Conservation (phyloP, 164 flowering plant genomes). For the Vitis rupestris region DNA sequence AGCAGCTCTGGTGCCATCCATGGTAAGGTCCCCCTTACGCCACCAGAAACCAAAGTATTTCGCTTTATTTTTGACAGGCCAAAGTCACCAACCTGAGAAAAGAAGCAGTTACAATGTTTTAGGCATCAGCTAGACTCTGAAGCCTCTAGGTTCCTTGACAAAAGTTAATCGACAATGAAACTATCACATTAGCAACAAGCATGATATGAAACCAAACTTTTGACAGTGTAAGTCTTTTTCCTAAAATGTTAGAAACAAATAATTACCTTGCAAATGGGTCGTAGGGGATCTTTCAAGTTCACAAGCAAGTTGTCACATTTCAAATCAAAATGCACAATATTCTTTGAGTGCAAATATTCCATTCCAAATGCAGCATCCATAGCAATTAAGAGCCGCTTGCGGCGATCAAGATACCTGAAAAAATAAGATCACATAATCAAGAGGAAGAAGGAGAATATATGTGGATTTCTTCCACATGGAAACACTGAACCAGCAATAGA, state of each 20-base stretch:
- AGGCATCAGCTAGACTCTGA: background rate
- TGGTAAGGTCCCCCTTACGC: constrained; percentile 95
- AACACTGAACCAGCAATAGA: background rate
- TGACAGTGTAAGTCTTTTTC: background rate
- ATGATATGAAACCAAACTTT: background rate
- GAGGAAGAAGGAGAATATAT: background rate
- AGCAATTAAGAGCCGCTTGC: constrained; percentile 82
- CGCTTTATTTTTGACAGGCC: constrained; percentile 94
- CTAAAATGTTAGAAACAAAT: background rate
- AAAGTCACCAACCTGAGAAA: constrained; percentile 89
- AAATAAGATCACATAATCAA: constrained; percentile 8
- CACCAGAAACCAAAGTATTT: constrained; percentile 98
- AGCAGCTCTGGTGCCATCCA: constrained; percentile 99
- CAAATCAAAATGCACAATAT: constrained; percentile 93
- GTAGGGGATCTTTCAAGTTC: constrained; percentile 80
- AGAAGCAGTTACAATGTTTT: background rate
- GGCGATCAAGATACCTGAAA: constrained; percentile 79
- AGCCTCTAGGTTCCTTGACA: too few species aligned
- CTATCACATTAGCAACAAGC: background rate
- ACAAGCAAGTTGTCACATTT: constrained; percentile 95
- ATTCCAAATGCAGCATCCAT: constrained; percentile 99
- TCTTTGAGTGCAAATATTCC: constrained; percentile 95
- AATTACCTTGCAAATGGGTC: constrained; percentile 90
- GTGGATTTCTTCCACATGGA: background rate
- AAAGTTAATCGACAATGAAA: background rate